A percentile compares a stretch with the other conserved stretches of the same genome.
Conservation (phyloP, 257 asterid species). For the Forsythia viridissima region DNA sequence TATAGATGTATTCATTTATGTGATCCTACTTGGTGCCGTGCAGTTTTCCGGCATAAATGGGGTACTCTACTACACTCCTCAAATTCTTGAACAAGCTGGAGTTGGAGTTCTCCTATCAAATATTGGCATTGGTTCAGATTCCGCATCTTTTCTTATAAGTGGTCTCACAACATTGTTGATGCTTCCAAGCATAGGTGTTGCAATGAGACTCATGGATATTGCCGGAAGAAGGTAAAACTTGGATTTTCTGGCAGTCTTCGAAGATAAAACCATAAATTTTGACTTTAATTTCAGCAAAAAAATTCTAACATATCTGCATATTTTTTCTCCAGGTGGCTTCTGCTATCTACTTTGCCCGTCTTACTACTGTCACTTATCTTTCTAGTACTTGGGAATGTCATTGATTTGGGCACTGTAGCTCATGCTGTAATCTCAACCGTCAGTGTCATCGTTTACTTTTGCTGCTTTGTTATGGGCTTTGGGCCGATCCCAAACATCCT, state of each 20-base stretch:
- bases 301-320: neutral
- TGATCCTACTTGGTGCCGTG: neutral
- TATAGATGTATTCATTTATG: neutral
- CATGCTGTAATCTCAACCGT: constrained; percentile 79
- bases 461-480: constrained; percentile 90
- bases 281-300: no score
- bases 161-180: constrained; percentile 77
- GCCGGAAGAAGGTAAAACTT: constrained; percentile 87
- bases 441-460: constrained; percentile 80
- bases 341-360: constrained; percentile 79
- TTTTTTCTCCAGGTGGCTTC: constrained; percentile 62
- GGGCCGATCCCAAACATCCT: constrained; percentile 98
- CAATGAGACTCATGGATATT: constrained; percentile 92
- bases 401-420: constrained; percentile 46
- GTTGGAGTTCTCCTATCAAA: constrained; percentile 81
- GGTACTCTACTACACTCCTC: constrained; percentile 95
- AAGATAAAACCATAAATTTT: neutral
- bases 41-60: constrained; percentile 97
- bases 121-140: constrained; percentile 75
- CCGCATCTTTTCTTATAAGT: constrained; percentile 85
- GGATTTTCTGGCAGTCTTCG: neutral
- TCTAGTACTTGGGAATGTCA: constrained; percentile 65
- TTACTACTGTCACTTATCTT: constrained; percentile 56
- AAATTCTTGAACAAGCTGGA: constrained; percentile 97
- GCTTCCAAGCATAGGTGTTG: constrained; percentile 97